Evolutionary conservation across 2,329 filamentous ascomycete species (phyloP), one percentile per base, ranked within the genome.

Genomic region (Macroventuria anomochaeta): DNA sequence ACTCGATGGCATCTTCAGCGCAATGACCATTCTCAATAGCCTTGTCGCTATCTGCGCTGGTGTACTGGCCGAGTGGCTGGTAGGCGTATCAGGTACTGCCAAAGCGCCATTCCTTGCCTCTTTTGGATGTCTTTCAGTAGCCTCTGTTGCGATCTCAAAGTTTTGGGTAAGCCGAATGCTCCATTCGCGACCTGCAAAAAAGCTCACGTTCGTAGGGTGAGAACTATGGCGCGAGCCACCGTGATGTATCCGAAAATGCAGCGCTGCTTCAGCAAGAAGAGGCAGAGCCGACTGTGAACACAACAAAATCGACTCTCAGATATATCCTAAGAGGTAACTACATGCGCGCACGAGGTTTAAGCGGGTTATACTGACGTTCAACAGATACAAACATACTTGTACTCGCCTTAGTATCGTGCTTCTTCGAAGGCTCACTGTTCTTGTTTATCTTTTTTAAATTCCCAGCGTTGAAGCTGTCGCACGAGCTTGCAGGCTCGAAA

Each of bases 381-480:
- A 32, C 48, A 60, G 78, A 83, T 62, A 78, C 76, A 33, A 76
- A 79, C 2, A 79, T 86, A 44, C 65, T 83, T 15, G 76, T 80
- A 2, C 72, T 87, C 4, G 78, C 76, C 2, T 68, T 85, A 34
- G 77, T 80, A 3, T 81, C 82, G 3, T 84, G 79, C 53, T 79
- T 84, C 65, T 85, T 86, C 62, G 85, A 87, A 70, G 83, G 83
- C 17, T 79, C 82, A 23, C 83, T 86, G 76, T 86, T 86, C 63
- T 76, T 87, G 10, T 86, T 86, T 63, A 81, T 87, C 51, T 86
- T 85, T 69, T 85, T 85, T 74, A 86, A 84, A 80, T 81, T 83
- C 0, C 80, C 82, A 1, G 79, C 82, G 3, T 71, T 87, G n/a
- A 80, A 68, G 47, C 57, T 69, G 10, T 67, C 62, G 32, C 69